Evolutionary conservation across 768 basidiomycete genomes (phyloP), one percentile per base, ranked within the genome.

Genomic region (Mycena chlorophos): DNA sequence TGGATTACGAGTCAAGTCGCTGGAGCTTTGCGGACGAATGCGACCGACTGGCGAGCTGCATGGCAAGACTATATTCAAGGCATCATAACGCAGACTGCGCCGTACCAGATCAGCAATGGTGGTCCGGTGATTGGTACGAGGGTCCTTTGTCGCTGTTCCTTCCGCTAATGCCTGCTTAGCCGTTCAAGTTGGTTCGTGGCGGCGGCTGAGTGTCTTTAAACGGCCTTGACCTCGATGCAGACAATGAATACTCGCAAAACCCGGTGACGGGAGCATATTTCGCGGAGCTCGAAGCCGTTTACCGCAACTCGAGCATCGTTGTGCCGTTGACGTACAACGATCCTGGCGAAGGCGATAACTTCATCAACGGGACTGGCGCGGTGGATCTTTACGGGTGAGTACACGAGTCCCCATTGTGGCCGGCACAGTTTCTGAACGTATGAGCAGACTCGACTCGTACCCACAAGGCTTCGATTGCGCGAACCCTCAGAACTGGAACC

Each of bases 381-480:
- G 88, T 87, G 3, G 89, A 91, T 68, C 79, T 89, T 29, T 86
- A 89, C 63, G 89, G 89, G 84, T 85, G 72, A 48, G 64, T 53
- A 49, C 19, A 30, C 3, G n/a, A 23, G 23, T 42, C 50, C 27
- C 1, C 8, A n/a, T 6, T 22, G 37, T 34, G 13, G 20, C 20
- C 23, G 23, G 17, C 30, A 5, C 20, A 16, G 22, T 20, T 23
- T 26, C 3, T 46, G 55, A 22, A 29, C 30, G 51, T 40, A 3
- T 28, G 26, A 53, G 43, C 54, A 81, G 81, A 19, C 61, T 85
- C 53, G 90, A 91, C 63, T 78, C 82, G 0, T 91, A 91, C 60
- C 89, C 89, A 1, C 88, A 91, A 73, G 74, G 79, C 1, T 92
- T 91, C 63, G 90, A 93, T 63, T 93, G 91, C 67, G 88, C 88